Evolutionary conservation across 768 basidiomycete genomes (phyloP).

Genomic region (Tylopilus plumbeoviolaceoides): DNA sequence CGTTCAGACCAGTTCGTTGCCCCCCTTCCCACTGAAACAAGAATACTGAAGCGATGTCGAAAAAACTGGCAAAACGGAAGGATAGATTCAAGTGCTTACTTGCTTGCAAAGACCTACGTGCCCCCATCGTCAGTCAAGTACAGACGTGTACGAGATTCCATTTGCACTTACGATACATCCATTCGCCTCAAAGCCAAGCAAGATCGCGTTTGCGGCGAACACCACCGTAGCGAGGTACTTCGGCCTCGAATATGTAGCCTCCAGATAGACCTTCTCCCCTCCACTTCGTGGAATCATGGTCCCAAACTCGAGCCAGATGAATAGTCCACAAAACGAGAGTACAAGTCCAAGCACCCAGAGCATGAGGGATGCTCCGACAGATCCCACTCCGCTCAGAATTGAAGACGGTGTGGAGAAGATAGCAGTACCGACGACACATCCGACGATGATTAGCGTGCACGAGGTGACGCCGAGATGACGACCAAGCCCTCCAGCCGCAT

Average conservation of each 20-base stretch:
- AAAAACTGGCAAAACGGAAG: background rate
- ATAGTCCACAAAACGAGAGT: conserved; percentile 54
- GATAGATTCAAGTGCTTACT: background rate
- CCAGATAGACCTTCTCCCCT: conserved; percentile 61
- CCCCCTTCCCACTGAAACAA: conserved; percentile 41
- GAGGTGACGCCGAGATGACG: conserved; percentile 54
- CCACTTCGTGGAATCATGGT: conserved; percentile 62
- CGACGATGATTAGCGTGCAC: conserved; percentile 55
- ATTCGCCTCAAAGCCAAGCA: conserved; percentile 40
- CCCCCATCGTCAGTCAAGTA: too few relatives aligned
- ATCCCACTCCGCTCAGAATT: conserved; percentile 52
- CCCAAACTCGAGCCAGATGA: conserved; percentile 62
- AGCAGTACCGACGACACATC: conserved; percentile 57
- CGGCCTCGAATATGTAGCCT: conserved; percentile 48
- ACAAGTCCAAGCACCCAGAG: conserved; percentile 61
- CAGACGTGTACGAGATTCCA: too few relatives aligned
- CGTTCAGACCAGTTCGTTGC: conserved; percentile 51
- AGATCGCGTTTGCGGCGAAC: conserved; percentile 45
- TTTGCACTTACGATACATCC: conserved; percentile 43
- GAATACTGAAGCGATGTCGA: conserved; percentile 35
- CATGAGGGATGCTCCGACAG: conserved; percentile 57
- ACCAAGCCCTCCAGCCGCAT: conserved; percentile 52
- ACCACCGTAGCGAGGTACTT: conserved; percentile 45
- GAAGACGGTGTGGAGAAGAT: conserved; percentile 62
- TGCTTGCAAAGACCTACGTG: conserved; percentile 30